Base-by-base conservation (phyloP, 2,329 filamentous ascomycete species). In the Metarhizium guizhouense region DNA sequence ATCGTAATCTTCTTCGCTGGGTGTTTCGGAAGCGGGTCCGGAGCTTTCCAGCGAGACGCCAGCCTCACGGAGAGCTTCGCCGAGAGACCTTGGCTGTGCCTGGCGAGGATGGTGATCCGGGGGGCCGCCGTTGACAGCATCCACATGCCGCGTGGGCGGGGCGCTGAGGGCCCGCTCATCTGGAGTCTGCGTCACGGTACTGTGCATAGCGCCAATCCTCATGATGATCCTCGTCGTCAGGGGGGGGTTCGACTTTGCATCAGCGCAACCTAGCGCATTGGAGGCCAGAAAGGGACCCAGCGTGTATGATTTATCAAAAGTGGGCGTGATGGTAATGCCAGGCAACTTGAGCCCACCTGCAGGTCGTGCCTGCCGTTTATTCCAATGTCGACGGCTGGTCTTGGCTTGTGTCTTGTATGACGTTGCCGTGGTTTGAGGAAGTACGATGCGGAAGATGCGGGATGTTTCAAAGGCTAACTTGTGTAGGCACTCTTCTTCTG, bases 1-100 rank as follows among this genome's bases (percentile, higher is more conserved):
- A 36, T 77, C 74, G 50, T 76, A 76, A 54, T 77, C 75, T 58
- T 77, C 75, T 54, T 75, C 75, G 42, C 74, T 77, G 2, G 73
- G 65, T 14, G 70, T 74, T 14, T 75, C 74, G 2, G 72, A 74
- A 36, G 63, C 59, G 57, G 61, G 38, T 2, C 53, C 51, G 2
- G 54, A 25, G 10, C 52, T 54, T 10, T 68, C 61, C 10, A 63
- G 56, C 13, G 56, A 60, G 47, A 60, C 61, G n/a, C 64, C 64
- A 10, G 61, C 62, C 20, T 60, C 59, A 14, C 57, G 61, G 36
- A 70, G 58, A 45, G 65, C 68, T 34, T 67, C 61, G 4, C 60
- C 62, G 10, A 70, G 64, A 7, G 68, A 65, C 29, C 59, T 56
- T 10, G 59, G 60, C 47, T 53, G 58, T 36, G 54, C 50, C 4